Evolutionary conservation across 352 stramenopile genomes (phyloP).

Genomic region (Phytophthora tubulina): DNA sequence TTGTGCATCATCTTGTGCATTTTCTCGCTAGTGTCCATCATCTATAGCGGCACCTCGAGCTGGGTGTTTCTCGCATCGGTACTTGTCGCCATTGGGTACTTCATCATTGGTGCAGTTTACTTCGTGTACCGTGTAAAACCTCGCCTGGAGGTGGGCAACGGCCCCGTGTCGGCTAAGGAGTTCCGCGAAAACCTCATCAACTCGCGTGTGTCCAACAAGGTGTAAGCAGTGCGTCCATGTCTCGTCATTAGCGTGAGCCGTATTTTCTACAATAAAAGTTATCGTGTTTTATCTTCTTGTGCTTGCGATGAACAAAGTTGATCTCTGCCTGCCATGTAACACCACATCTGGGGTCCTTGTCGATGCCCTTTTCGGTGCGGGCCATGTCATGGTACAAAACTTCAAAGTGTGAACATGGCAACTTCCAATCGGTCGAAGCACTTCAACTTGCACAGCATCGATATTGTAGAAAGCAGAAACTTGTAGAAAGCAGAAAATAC

Average conservation of each 20-base stretch:
- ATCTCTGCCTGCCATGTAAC: too few species aligned
- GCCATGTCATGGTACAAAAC: too few species aligned
- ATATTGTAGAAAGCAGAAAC: conserved; percentile 3
- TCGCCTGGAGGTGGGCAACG: conserved; percentile 34
- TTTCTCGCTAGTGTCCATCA: conserved; percentile 60
- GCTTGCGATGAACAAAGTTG: too few species aligned
- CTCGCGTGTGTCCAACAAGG: conserved; percentile 37
- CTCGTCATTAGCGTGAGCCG: too few species aligned
- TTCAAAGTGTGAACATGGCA: too few species aligned
- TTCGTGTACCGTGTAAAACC: conserved; percentile 55
- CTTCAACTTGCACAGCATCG: background rate
- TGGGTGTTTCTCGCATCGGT: conserved; percentile 65
- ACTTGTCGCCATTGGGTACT: conserved; percentile 53
- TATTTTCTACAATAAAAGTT: too few species aligned
- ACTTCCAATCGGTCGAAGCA: too few species aligned
- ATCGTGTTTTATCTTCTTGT: too few species aligned
- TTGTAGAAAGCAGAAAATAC: conserved; percentile 3
- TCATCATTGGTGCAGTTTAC: conserved; percentile 54
- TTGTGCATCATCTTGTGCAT: conserved; percentile 58
- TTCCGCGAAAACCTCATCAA: conserved; percentile 58
- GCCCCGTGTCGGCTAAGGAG: conserved; percentile 41
- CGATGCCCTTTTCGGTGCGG: too few species aligned
- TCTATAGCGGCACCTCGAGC: conserved; percentile 62
- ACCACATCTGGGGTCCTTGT: too few species aligned
- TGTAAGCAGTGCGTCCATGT: conserved; percentile 16